A percentile compares a stretch with the other conserved stretches of the same genome.
phyloP scores from a whole-genome alignment of 2,329 filamentous ascomycete genomes.

The Fusarium albosuccineum region DNA sequence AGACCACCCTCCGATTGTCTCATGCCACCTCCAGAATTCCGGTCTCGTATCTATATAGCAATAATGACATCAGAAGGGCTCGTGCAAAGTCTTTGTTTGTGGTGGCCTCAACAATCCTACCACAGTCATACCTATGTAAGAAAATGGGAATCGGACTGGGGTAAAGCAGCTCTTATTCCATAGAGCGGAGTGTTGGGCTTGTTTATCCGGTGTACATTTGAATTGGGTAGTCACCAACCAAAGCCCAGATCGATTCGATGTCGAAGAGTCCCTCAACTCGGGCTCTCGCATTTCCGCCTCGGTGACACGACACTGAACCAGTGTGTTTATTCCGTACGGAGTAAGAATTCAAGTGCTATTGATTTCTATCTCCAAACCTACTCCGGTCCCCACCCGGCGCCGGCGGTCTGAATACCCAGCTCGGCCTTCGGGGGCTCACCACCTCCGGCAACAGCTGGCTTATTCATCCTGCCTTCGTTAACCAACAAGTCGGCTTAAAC shows the following conservation, averaged over 20 bases:
- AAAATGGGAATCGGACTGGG: too few relatives aligned
- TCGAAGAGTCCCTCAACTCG: neutral
- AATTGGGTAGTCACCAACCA: too few relatives aligned
- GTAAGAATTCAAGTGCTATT: neutral
- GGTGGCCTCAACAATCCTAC: too few relatives aligned
- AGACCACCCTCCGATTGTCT: conserved; percentile 15
- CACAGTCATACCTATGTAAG: too few relatives aligned
- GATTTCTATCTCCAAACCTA: conserved; percentile 3
- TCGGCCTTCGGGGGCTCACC: conserved; percentile 1
- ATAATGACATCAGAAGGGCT: conserved; percentile 9
- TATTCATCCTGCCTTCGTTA: neutral
- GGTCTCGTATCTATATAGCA: neutral
- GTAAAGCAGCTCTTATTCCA: too few relatives aligned
- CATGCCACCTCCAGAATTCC: conserved; percentile 2
- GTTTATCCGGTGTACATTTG: too few relatives aligned
- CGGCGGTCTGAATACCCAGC: neutral
- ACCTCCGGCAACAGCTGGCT: neutral
- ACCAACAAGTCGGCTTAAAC: too few relatives aligned
- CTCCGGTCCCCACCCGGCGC: conserved; percentile 9
- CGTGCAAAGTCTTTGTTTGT: too few relatives aligned
- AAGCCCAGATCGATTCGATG: too few relatives aligned
- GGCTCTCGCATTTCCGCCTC: neutral
- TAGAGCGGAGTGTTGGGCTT: too few relatives aligned
- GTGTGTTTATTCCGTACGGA: neutral
- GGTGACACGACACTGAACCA: neutral